phyloP scores from a whole-genome alignment of 2,329 filamentous ascomycete species.

The Colletotrichum sp. region DNA sequence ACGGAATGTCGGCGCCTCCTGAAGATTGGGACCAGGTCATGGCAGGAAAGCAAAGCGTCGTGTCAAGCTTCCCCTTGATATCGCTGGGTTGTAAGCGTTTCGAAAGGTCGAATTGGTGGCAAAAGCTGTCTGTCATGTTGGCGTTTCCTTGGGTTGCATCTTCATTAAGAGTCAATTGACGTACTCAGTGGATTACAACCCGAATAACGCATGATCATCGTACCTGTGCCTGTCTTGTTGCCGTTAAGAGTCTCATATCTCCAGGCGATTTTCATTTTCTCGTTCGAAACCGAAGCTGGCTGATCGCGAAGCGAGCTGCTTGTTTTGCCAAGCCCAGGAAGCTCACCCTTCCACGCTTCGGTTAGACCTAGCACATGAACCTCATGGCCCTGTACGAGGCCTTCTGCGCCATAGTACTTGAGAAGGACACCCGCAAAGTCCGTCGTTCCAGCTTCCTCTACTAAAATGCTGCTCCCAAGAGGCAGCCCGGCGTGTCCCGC shows the following conservation, averaged over 20 bases:
- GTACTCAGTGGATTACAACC: not conserved
- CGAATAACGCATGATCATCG: not conserved
- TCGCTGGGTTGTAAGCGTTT: conserved; percentile 61
- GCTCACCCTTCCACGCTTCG: conserved; percentile 80
- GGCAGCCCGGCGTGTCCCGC: conserved; percentile 87
- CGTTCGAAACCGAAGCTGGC: conserved; percentile 49
- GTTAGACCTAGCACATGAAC: conserved; percentile 84
- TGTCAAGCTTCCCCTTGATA: conserved; percentile 54
- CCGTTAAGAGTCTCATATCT: conserved; percentile 84
- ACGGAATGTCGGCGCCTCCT: conserved; percentile 30
- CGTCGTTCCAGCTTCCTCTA: conserved; percentile 91
- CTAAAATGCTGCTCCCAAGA: conserved; percentile 78
- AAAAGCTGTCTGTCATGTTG: conserved; percentile 54
- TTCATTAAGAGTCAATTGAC: not conserved
- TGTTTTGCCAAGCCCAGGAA: conserved; percentile 72
- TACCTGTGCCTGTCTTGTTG: conserved; percentile 19
- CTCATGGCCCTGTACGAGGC: conserved; percentile 86
- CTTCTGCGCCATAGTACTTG: conserved; percentile 91
- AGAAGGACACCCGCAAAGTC: conserved; percentile 88
- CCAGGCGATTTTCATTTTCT: conserved; percentile 99
- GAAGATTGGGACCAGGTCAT: conserved; percentile 17
- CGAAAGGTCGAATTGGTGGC: conserved; percentile 75
- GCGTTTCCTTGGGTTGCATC: conserved; percentile 2
- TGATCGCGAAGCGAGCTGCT: conserved; percentile 42
- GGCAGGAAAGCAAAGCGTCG: conserved; percentile 44